These are phyloP conservation scores for Neospermospora avenae DNA, from an alignment of 2,329 filamentous ascomycete genomes.

Conservation along the genomic window DNA sequence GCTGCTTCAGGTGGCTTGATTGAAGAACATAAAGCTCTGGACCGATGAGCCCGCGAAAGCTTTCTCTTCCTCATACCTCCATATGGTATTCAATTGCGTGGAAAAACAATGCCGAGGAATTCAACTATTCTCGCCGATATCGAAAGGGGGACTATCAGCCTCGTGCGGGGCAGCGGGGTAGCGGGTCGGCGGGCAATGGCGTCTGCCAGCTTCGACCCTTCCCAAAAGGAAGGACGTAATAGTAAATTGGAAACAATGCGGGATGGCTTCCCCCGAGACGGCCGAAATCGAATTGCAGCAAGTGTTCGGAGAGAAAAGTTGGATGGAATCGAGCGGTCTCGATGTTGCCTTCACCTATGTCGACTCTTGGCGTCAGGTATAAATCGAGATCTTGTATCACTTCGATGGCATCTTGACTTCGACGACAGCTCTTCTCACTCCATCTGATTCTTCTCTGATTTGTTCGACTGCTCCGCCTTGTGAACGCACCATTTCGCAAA, in stretches of 20 bases:
- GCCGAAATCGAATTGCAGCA: neutral
- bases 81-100: too few relatives aligned
- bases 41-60: too few relatives aligned
- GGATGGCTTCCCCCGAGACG: neutral
- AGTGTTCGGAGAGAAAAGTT: neutral
- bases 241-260: neutral
- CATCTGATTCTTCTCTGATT: conserved; percentile 56
- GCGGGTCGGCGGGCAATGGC: neutral
- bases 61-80: too few relatives aligned
- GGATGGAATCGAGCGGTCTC: neutral
- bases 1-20: too few relatives aligned
- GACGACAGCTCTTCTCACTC: conserved; percentile 60
- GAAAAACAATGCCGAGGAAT: neutral
- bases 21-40: too few relatives aligned
- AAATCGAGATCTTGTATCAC: neutral
- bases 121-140: neutral
- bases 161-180: conserved; percentile 7
- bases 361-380: neutral
- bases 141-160: conserved; percentile 4
- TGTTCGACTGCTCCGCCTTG: conserved; percentile 48
- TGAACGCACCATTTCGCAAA: conserved; percentile 51
- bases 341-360: neutral
- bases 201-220: neutral
- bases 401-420: conserved; percentile 26
- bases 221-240: neutral